Evolutionary conservation across 192 early-diverging fungal species (phyloP), one percentile per base, ranked within the genome.

Genomic region (Piromyces finnis): DNA sequence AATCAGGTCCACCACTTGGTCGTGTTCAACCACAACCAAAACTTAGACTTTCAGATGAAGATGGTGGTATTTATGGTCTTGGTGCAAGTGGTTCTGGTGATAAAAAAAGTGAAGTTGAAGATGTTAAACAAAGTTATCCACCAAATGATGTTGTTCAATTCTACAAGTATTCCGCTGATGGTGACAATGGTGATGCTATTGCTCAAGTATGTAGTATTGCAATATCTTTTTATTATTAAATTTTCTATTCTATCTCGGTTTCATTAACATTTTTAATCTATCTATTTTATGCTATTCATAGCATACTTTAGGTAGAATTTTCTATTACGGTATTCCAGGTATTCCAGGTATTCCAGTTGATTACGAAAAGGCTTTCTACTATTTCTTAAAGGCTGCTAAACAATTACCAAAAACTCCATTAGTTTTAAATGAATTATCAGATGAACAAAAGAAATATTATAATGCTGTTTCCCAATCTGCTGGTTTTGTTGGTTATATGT

Each of bases 21-120:
- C 93, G 86, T 12, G 85, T 87, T 14, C 84, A 93, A 84, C 94
- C 94, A 13, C 86, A 87, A 26, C 80, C 87, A 16, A 92, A 92
- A 80, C 84, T 88, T 37, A 87, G 92, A 30, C 85, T 99, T 79
- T 87, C 92, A 12, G 94, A 95, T 78, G 86, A 90, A 3, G 86
- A 91, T 77, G 95, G 94, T 32, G 96, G 97, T 26, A 88, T 94
- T 0, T 99, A 93, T 84, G 96, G 97, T 11, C 88, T 91, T 80
- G 93, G 91, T 29, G 93, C 96, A 5, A 91, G 86, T 82, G 89
- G 83, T 82, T 80, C 79, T 81, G 81, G 16, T 29, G 16, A 32
- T 81, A 51, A 81, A n/a, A 79, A n/a, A 7, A 77, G 30, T 78
- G 78, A 32, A 22, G 18, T 82, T 88, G 84, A 86, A 93, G 77